Conservation (phyloP, 169 alveolate genomes). For the Babesia gibsoni region DNA sequence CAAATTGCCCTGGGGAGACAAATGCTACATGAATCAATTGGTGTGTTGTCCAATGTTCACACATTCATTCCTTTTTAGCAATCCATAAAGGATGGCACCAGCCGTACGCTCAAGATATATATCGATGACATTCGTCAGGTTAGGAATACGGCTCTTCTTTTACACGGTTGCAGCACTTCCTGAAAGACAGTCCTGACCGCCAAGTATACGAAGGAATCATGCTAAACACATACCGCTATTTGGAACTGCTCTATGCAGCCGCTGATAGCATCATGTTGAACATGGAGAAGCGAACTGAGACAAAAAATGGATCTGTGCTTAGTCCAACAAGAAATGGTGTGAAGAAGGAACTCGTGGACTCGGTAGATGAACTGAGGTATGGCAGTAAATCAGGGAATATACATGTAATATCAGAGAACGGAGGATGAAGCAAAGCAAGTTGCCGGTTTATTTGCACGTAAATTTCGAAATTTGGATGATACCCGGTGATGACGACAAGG, state of each 20-base stretch:
- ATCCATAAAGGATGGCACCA: constrained; percentile 34
- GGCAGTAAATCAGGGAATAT: neutral
- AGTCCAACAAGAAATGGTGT: neutral
- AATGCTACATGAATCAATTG: constrained; percentile 58
- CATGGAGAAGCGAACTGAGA: constrained; percentile 13
- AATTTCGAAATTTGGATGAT: constrained; percentile 69
- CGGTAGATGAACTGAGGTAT: constrained; percentile 24
- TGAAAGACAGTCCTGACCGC: constrained; percentile 54
- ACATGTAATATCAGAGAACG: constrained; percentile 54
- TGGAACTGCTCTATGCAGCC: constrained; percentile 71
- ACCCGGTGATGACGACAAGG: constrained; percentile 72
- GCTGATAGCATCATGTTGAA: constrained; percentile 53
- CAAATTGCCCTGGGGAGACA: constrained; percentile 46
- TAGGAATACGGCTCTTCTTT: neutral
- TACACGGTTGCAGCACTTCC: constrained; percentile 35
- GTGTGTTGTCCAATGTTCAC: neutral
- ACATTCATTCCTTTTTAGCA: constrained; percentile 11
- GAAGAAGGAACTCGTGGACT: neutral
- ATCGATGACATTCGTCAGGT: constrained; percentile 64
- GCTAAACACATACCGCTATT: constrained; percentile 72
- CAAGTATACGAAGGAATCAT: constrained; percentile 72
- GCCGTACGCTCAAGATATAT: constrained; percentile 30
- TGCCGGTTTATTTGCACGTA: constrained; percentile 65
- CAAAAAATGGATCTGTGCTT: neutral
- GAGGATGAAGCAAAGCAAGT: constrained; percentile 77